These are phyloP conservation scores for Penicillium odoratum DNA, from an alignment of 495 filamentous ascomycete genomes.

Conservation along the genomic window DNA sequence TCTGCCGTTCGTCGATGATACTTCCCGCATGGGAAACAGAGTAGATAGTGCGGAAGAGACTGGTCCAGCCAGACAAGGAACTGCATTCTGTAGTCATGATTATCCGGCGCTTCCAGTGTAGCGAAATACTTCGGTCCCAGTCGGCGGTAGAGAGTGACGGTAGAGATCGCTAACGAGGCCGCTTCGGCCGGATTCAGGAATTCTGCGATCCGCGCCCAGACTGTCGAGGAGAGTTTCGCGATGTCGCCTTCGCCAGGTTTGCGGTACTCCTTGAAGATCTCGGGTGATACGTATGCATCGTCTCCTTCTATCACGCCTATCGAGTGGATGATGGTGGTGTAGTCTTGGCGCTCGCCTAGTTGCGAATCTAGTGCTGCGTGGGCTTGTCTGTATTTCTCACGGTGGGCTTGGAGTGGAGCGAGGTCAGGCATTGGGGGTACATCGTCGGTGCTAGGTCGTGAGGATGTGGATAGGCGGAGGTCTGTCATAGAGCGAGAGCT, in stretches of 20 bases:
- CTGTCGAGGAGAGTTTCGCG: slow-evolving; percentile 38
- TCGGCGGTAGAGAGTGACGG: slow-evolving; percentile 41
- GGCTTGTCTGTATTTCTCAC: slow-evolving; percentile 36
- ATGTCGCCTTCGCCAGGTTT: slow-evolving; percentile 46
- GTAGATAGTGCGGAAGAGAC: slow-evolving; percentile 49
- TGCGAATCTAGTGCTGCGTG: slow-evolving; percentile 42
- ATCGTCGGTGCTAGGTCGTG: slow-evolving; percentile 25
- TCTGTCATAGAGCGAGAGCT: slow-evolving; percentile 35
- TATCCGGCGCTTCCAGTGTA: slow-evolving; percentile 37
- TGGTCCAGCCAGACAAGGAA: slow-evolving; percentile 51
- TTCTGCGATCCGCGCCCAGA: slow-evolving; percentile 45
- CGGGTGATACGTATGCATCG: slow-evolving; percentile 22
- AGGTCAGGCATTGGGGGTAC: slow-evolving; percentile 39
- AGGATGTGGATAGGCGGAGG: slow-evolving; percentile 26
- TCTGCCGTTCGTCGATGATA: slow-evolving; percentile 52
- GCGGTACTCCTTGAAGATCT: slow-evolving; percentile 23
- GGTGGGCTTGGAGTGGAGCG: slow-evolving; percentile 40
- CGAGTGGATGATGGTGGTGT: slow-evolving; percentile 49
- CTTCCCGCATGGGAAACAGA: slow-evolving; percentile 55
- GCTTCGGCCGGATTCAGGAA: slow-evolving; percentile 45
- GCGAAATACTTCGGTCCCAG: slow-evolving; percentile 38
- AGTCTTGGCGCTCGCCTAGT: slow-evolving; percentile 50
- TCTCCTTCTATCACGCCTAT: slow-evolving; percentile 40
- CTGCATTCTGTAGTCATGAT: slow-evolving; percentile 37
- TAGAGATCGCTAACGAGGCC: slow-evolving; percentile 49